phyloP scores from a whole-genome alignment of 2,329 filamentous ascomycete species.

The Arthrobotrys sinensis region DNA sequence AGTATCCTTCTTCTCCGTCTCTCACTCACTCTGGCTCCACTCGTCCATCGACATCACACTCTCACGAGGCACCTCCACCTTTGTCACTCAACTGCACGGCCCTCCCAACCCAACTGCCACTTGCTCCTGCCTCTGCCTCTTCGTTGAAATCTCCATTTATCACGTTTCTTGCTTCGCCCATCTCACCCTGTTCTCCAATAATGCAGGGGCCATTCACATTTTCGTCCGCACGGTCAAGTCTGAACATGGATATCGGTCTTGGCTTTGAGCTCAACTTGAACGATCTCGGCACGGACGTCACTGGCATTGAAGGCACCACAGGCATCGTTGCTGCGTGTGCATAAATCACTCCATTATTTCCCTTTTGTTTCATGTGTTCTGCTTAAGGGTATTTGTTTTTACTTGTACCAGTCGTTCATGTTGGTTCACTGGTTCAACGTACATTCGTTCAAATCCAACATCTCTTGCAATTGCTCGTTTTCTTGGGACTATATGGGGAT shows the following conservation, averaged over 20 bases:
- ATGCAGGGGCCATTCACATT: slow-evolving; percentile 38
- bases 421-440: slow-evolving; percentile 25
- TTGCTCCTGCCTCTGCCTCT: slow-evolving; percentile 26
- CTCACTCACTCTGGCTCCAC: slow-evolving; percentile 53
- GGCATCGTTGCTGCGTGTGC: slow-evolving; percentile 53
- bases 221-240: slow-evolving; percentile 36
- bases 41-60: slow-evolving; percentile 55
- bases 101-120: slow-evolving; percentile 20
- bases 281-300: slow-evolving; percentile 21
- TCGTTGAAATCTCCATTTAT: slow-evolving; percentile 50
- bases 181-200: slow-evolving; percentile 52
- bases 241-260: slow-evolving; percentile 49
- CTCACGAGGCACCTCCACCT: slow-evolving; percentile 21
- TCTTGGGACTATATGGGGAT: slow-evolving; percentile 11
- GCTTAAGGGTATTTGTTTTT: background rate
- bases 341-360: slow-evolving; percentile 16
- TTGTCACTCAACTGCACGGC: slow-evolving; percentile 31
- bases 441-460: slow-evolving; percentile 24
- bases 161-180: slow-evolving; percentile 50
- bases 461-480: slow-evolving; percentile 6
- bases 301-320: slow-evolving; percentile 28
- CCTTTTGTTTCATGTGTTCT: slow-evolving; percentile 18
- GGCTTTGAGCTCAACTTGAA: slow-evolving; percentile 43
- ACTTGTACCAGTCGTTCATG: background rate
- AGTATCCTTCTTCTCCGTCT: slow-evolving; percentile 48